Base-by-base conservation (phyloP, 108 stramenopile genomes). In the Phaeodactylum tricornutum region DNA sequence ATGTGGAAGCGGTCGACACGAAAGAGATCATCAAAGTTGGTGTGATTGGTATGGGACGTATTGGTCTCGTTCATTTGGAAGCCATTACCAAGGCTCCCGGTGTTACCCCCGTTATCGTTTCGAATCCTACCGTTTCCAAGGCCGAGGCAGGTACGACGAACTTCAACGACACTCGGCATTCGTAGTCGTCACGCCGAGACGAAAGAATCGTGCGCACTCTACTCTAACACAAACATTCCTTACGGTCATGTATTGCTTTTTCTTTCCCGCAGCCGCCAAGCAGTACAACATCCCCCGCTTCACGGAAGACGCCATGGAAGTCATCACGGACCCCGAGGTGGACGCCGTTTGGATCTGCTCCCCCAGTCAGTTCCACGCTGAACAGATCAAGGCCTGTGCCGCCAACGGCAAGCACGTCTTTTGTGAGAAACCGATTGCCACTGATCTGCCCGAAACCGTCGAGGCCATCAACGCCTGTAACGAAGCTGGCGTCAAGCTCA, bases 281-380 rank as follows among this genome's bases (percentile, higher is more conserved):
- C 74, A 84, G 46, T 96, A 63, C 67, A 81, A 81, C 45, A 86
- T 94, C 4, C 75, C 89, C n/a, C 62, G 62, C 29, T 94, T 83
- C 56, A 92, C 85, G 8, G 51, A 58, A 24, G 83, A 89, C 67
- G 91, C 91, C 23, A 83, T 80, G 83, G 87, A 89, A 16, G 93
- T 96, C 3, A 96, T 96, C 67, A 85, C 65, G 20, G 82, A 93
- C 50, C 93, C 93, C 6, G 87, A 94, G 1, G 92, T 94, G 16
- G 92, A 96, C 64, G 95, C 95, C 23, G 93, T 96, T 8, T 96
- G 95, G 95, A 94, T 96, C 57, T 96, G 95, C 69, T 94, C 92
- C 22, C 95, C 95, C 5, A 88, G 84, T 24, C 72, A 75, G 41
- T 88, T 38, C 68, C 94, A 96, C 73, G 94, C 92, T 22, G 90